A percentile compares a stretch with the other conserved stretches of the same genome.
phyloP scores from a whole-genome alignment of 73 alveolate genomes.

The Symbiodinium natans region DNA sequence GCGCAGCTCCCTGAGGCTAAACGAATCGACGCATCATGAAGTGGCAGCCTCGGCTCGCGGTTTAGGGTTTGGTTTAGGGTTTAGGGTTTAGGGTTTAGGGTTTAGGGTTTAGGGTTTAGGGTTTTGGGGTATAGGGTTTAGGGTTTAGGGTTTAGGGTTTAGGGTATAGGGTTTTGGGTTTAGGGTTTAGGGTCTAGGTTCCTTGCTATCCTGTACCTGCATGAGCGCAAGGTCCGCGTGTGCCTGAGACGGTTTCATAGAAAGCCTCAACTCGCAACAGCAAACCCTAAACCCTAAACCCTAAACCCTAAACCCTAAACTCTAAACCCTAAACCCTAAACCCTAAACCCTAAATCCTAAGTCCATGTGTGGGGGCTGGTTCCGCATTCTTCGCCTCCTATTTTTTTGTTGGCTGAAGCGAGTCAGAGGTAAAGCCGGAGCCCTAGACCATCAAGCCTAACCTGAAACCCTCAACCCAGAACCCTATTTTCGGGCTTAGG shows the following conservation, averaged over 20 bases:
- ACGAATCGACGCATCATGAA: too few relatives aligned
- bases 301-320: neutral
- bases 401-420: too few relatives aligned
- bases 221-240: neutral
- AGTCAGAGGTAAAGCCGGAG: too few relatives aligned
- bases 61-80: neutral
- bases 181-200: too few relatives aligned
- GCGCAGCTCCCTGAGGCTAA: neutral
- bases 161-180: neutral
- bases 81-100: neutral
- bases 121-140: neutral
- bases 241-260: neutral
- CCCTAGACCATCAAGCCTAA: neutral
- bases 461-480: neutral
- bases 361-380: too few relatives aligned
- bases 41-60: neutral
- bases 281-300: neutral
- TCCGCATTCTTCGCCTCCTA: too few relatives aligned
- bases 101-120: neutral
- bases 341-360: too few relatives aligned
- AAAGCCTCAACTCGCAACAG: neutral
- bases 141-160: neutral
- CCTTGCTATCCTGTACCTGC: too few relatives aligned
- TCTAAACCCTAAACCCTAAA: neutral
- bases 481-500: too few relatives aligned